Conservation (phyloP, 257 asterid species). For the Rhazya stricta region DNA sequence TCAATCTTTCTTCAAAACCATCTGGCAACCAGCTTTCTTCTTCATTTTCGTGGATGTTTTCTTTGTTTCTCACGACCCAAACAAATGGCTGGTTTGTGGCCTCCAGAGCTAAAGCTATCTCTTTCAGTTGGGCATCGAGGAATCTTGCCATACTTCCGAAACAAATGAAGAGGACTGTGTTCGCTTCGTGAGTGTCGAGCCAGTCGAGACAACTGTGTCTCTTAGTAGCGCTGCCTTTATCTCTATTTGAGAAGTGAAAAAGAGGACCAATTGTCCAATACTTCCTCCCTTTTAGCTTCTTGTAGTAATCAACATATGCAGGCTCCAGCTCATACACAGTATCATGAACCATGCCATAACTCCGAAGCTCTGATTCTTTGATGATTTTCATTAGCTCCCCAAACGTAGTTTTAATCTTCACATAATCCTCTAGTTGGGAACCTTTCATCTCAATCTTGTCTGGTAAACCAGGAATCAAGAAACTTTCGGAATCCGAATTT, state of each 20-base stretch:
- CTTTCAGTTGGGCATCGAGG: constrained; percentile 15
- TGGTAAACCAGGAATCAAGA: constrained; percentile 26
- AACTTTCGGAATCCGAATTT: constrained; percentile 23
- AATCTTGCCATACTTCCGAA: not conserved
- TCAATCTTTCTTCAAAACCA: constrained; percentile 22
- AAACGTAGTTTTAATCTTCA: not conserved
- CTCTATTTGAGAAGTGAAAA: not conserved
- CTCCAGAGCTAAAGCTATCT: constrained; percentile 26
- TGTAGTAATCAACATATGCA: constrained; percentile 20
- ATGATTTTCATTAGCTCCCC: not conserved
- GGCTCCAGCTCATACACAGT: constrained; percentile 26
- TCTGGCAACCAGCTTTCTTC: constrained; percentile 18
- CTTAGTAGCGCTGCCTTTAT: not conserved
- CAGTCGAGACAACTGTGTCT: not conserved
- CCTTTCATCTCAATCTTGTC: constrained; percentile 23
- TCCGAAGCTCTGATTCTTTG: constrained; percentile 10
- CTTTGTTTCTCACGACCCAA: constrained; percentile 20
- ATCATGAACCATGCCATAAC: constrained; percentile 22
- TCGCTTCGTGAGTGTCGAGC: not conserved
- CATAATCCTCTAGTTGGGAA: constrained; percentile 17
- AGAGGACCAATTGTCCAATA: constrained; percentile 28
- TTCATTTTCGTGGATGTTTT: not conserved
- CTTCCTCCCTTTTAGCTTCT: constrained; percentile 14
- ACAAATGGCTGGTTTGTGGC: constrained; percentile 12
- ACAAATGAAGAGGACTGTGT: not conserved